Conservation (phyloP, 176 grass and related monocot species). For the Bolboschoenus planiculmis region DNA sequence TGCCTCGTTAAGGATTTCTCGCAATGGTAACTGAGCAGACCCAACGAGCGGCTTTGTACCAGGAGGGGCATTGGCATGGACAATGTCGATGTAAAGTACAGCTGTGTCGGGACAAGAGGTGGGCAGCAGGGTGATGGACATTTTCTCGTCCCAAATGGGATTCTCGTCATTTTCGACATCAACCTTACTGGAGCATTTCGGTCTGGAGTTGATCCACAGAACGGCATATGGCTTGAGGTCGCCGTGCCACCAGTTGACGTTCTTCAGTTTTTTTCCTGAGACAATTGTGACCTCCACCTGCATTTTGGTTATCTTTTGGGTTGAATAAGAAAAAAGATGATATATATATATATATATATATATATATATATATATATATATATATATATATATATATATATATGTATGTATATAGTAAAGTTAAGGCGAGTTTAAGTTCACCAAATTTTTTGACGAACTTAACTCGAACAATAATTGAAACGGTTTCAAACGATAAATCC, state of each 20-base stretch:
- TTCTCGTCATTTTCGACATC: constrained; percentile 30
- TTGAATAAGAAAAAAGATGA: neutral
- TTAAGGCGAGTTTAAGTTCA: too few relatives aligned
- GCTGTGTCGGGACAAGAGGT: constrained; percentile 31
- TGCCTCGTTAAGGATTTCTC: constrained; percentile 54
- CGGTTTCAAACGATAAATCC: too few relatives aligned
- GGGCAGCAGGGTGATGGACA: constrained; percentile 30
- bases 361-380: too few relatives aligned
- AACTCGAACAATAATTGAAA: too few relatives aligned
- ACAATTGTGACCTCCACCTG: constrained; percentile 51
- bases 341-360: neutral
- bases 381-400: too few relatives aligned
- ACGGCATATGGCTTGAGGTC: constrained; percentile 50
- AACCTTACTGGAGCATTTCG: constrained; percentile 48
- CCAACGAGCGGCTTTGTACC: constrained; percentile 64
- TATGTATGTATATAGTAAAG: too few relatives aligned
- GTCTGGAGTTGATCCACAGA: constrained; percentile 37
- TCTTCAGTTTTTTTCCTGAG: constrained; percentile 53
- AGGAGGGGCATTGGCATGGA: constrained; percentile 45
- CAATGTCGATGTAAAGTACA: constrained; percentile 59
- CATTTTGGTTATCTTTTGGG: neutral
- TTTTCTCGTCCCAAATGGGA: constrained; percentile 64
- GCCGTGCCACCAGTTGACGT: constrained; percentile 69
- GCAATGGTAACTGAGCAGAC: constrained; percentile 49
- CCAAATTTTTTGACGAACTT: too few relatives aligned